phyloP scores from a whole-genome alignment of 805 yeast genomes.

The Candida adriatica region DNA sequence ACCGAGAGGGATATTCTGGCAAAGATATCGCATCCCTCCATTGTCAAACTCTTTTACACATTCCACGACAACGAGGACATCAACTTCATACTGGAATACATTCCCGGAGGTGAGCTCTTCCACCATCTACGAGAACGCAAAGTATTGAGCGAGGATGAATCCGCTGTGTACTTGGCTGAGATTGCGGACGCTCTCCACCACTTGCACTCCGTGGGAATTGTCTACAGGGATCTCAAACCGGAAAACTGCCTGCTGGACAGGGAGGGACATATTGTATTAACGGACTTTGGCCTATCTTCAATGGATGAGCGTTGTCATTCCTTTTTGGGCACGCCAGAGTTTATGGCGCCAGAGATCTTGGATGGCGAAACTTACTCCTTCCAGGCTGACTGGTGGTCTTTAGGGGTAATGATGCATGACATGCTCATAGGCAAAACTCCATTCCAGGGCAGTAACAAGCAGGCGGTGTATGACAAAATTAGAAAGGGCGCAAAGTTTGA shows the following conservation, averaged over 20 bases:
- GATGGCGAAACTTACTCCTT: constrained; percentile 74
- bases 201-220: constrained; percentile 72
- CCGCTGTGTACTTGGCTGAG: constrained; percentile 75
- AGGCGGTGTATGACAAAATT: constrained; percentile 63
- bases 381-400: constrained; percentile 88
- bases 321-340: constrained; percentile 38
- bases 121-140: constrained; percentile 25
- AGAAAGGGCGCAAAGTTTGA: constrained; percentile 52
- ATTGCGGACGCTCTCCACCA: constrained; percentile 72
- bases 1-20: constrained; percentile 73
- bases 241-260: constrained; percentile 78
- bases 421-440: constrained; percentile 81
- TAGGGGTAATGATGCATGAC: constrained; percentile 76
- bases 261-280: constrained; percentile 72
- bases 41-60: constrained; percentile 76
- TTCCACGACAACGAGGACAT: constrained; percentile 74
- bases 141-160: constrained; percentile 32
- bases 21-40: constrained; percentile 68
- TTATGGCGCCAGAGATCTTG: constrained; percentile 80
- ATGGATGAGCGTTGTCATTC: constrained; percentile 32
- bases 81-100: constrained; percentile 70
- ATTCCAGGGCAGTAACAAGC: constrained; percentile 69
- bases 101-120: constrained; percentile 85
- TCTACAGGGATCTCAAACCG: constrained; percentile 84
- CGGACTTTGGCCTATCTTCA: constrained; percentile 75